These are phyloP conservation scores for Hansenula sp. DNA, from an alignment of 1,139 yeast genomes.

Conservation along the genomic window DNA sequence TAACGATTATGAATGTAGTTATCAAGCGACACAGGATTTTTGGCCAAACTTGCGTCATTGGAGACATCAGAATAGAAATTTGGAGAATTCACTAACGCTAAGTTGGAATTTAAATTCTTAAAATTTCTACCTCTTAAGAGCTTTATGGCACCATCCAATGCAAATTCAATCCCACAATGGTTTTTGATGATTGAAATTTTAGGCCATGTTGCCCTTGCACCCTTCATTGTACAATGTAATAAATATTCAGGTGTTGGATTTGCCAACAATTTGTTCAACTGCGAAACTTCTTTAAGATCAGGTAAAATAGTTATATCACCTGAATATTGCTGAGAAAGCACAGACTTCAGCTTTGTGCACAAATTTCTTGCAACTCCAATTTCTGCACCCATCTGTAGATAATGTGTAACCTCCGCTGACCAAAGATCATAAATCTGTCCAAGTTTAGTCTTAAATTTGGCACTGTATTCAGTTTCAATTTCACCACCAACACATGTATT, in stretches of 20 bases:
- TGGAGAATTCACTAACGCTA: constrained; percentile 21
- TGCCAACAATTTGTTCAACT: constrained; percentile 58
- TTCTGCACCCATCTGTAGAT: constrained; percentile 55
- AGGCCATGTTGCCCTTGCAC: constrained; percentile 94
- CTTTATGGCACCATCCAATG: constrained; percentile 74
- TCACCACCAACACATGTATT: constrained; percentile 68
- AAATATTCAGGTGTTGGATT: constrained; percentile 81
- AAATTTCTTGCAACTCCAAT: constrained; percentile 71
- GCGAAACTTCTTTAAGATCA: constrained; percentile 50
- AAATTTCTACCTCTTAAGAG: constrained; percentile 53
- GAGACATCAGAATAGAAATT: constrained; percentile 4
- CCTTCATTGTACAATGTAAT: constrained; percentile 67
- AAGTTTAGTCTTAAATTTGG: constrained; percentile 49
- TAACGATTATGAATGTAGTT: constrained; percentile 1
- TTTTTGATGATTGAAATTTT: constrained; percentile 77
- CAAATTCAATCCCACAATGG: constrained; percentile 87
- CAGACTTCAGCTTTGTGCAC: constrained; percentile 67
- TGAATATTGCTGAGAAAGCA: constrained; percentile 80
- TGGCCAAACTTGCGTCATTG: background rate
- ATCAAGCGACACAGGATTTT: constrained; percentile 1
- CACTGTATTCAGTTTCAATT: constrained; percentile 54
- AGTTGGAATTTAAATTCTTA: constrained; percentile 13
- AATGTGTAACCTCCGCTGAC: constrained; percentile 73
- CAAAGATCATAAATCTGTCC: constrained; percentile 56
- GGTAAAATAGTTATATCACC: constrained; percentile 95